Conservation (phyloP, 345 rosid genomes). For the Gossypium raimondii region DNA sequence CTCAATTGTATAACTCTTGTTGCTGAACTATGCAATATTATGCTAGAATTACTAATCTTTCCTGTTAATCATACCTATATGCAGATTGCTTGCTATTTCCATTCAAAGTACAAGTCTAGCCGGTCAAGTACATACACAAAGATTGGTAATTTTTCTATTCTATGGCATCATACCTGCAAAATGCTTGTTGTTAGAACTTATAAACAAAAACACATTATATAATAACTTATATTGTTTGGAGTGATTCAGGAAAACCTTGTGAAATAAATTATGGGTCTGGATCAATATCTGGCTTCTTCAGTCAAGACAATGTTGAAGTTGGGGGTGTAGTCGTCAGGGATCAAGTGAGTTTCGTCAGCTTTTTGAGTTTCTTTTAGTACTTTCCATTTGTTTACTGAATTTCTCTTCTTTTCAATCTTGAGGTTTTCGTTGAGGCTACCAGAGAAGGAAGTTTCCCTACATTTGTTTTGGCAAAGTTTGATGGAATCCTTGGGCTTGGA, state of each 20-base stretch:
- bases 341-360: slow-evolving; percentile 41
- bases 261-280: slow-evolving; percentile 68
- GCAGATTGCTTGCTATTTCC: slow-evolving; percentile 80
- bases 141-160: slow-evolving; percentile 36
- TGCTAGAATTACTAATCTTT: not conserved
- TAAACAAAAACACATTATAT: not conserved
- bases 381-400: not conserved
- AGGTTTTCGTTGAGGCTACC: slow-evolving; percentile 78
- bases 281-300: slow-evolving; percentile 66
- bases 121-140: slow-evolving; percentile 52
- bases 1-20: not conserved
- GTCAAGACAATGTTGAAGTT: slow-evolving; percentile 65
- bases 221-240: not conserved
- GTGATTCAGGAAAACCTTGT: slow-evolving; percentile 46
- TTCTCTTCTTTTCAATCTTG: not conserved
- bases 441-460: slow-evolving; percentile 48
- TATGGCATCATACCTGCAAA: not conserved
- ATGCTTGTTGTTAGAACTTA: not conserved
- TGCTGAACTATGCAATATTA: not conserved
- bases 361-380: not conserved
- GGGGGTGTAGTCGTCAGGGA: slow-evolving; percentile 58
- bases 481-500: slow-evolving; percentile 82
- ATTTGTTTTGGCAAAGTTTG: slow-evolving; percentile 58
- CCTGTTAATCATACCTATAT: not conserved
- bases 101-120: slow-evolving; percentile 61